Percentiles rank a stretch among this genome's conserved stretches.
Evolutionary conservation across 2,329 filamentous ascomycete species (phyloP).

Genomic region (Aspergillus jensenii): DNA sequence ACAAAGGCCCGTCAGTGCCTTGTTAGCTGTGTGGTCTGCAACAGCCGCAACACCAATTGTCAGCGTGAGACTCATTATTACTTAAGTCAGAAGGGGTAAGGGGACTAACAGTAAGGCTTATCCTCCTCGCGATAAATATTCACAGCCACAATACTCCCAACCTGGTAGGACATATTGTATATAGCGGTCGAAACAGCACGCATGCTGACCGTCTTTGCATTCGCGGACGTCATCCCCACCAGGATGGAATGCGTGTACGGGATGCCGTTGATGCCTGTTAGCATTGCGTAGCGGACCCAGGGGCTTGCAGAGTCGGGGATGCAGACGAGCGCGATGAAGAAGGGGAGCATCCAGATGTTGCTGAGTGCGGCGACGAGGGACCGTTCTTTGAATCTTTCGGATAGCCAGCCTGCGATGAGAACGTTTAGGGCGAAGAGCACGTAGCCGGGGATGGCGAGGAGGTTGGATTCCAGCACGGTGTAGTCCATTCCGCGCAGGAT

Average conservation of each 20-base stretch:
- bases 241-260: slow-evolving; percentile 4
- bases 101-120: slow-evolving; percentile 2
- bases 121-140: slow-evolving; percentile 6
- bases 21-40: slow-evolving; percentile 1
- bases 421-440: not conserved
- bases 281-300: slow-evolving; percentile 5
- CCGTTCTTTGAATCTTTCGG: slow-evolving; percentile 4
- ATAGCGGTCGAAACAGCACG: slow-evolving; percentile 1
- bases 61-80: too few species aligned
- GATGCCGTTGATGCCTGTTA: slow-evolving; percentile 4
- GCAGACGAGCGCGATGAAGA: slow-evolving; percentile 6
- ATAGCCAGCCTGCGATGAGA: slow-evolving; percentile 1
- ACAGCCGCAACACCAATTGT: too few species aligned
- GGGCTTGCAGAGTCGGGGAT: not conserved
- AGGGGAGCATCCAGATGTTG: slow-evolving; percentile 8
- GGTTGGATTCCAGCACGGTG: slow-evolving; percentile 56
- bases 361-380: slow-evolving; percentile 6
- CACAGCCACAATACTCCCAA: slow-evolving; percentile 1
- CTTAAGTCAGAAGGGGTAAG: too few species aligned
- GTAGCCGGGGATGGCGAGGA: slow-evolving; percentile 8
- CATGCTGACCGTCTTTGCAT: slow-evolving; percentile 3
- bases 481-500: slow-evolving; percentile 53
- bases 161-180: slow-evolving; percentile 7
- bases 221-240: not conserved
- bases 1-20: not conserved